These are phyloP conservation scores for Hyphodiscus hymeniophilus DNA, from an alignment of 495 filamentous ascomycete genomes.

Conservation along the genomic window DNA sequence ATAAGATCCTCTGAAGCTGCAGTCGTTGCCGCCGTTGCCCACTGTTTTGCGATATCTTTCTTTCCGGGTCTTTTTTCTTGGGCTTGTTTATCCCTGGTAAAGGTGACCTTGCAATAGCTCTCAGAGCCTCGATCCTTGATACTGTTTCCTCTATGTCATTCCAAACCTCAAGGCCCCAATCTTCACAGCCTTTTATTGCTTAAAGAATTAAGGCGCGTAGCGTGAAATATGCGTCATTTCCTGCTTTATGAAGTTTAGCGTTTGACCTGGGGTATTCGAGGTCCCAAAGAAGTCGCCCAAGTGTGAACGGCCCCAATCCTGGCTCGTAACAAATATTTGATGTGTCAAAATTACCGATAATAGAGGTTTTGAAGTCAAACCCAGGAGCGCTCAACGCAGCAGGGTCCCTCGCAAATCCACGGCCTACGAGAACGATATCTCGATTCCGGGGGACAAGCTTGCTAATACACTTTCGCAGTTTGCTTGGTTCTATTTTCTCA, in stretches of 20 bases:
- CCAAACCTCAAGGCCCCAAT: neutral
- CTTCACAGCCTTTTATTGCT: neutral
- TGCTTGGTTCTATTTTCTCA: neutral
- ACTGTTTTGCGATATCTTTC: neutral
- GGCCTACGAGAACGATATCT: constrained; percentile 5
- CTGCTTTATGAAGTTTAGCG: constrained; percentile 1
- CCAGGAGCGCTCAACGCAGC: neutral
- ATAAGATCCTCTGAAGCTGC: neutral
- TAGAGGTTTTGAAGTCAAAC: constrained; percentile 6
- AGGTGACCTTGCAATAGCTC: neutral
- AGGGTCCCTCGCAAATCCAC: constrained; percentile 2
- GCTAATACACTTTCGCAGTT: constrained; percentile 1
- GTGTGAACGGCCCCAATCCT: neutral
- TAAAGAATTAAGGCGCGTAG: neutral
- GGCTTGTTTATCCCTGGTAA: neutral
- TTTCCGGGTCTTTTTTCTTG: neutral
- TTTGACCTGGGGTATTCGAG: neutral
- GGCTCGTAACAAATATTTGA: neutral
- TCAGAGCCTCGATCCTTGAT: neutral
- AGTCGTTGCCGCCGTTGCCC: neutral
- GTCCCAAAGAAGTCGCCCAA: neutral
- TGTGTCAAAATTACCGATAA: constrained; percentile 5
- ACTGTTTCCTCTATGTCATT: neutral
- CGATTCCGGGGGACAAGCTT: constrained; percentile 2
- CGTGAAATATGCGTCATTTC: constrained; percentile 1